A percentile compares a stretch with the other conserved stretches of the same genome.
Conservation (phyloP, 768 basidiomycete species). For the Lactarius sanguifluus region DNA sequence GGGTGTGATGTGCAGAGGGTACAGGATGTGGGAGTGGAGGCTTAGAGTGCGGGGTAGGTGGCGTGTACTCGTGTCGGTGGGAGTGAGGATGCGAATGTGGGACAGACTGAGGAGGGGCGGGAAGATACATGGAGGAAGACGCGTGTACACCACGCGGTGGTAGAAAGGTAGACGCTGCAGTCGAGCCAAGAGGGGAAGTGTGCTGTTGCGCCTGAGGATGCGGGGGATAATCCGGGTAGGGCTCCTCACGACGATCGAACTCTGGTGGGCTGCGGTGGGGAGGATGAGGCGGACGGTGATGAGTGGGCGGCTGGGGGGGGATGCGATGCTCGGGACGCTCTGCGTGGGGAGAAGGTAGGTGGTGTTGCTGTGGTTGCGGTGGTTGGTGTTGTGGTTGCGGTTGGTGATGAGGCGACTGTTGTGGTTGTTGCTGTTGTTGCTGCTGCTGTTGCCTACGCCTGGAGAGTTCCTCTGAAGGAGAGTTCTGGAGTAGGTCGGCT, state of each 20-base stretch:
- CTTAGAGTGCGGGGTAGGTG: conserved; percentile 23
- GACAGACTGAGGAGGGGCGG: conserved; percentile 29
- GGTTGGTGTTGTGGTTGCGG: conserved; percentile 35
- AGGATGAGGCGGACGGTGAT: conserved; percentile 27
- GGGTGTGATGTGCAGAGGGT: conserved; percentile 22
- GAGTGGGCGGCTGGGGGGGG: conserved; percentile 28
- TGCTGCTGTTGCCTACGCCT: conserved; percentile 33
- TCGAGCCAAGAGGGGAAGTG: conserved; percentile 18
- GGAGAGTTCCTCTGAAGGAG: conserved; percentile 57
- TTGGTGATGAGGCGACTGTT: conserved; percentile 33
- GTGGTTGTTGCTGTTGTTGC: conserved; percentile 32
- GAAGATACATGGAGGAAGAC: conserved; percentile 26
- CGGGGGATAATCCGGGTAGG: conserved; percentile 23
- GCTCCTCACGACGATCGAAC: conserved; percentile 26
- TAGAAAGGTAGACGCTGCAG: conserved; percentile 18
- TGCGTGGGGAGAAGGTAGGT: conserved; percentile 31
- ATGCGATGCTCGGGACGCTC: conserved; percentile 32
- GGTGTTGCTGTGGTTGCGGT: conserved; percentile 33
- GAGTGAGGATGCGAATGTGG: conserved; percentile 29
- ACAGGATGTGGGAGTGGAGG: conserved; percentile 18
- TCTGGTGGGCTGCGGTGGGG: conserved; percentile 28
- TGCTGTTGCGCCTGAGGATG: conserved; percentile 27
- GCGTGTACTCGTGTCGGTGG: conserved; percentile 31
- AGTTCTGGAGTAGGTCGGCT: conserved; percentile 64
- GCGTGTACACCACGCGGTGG: conserved; percentile 31